phyloP scores from a whole-genome alignment of 2,329 filamentous ascomycete species.

The Sarocladium oryzae region DNA sequence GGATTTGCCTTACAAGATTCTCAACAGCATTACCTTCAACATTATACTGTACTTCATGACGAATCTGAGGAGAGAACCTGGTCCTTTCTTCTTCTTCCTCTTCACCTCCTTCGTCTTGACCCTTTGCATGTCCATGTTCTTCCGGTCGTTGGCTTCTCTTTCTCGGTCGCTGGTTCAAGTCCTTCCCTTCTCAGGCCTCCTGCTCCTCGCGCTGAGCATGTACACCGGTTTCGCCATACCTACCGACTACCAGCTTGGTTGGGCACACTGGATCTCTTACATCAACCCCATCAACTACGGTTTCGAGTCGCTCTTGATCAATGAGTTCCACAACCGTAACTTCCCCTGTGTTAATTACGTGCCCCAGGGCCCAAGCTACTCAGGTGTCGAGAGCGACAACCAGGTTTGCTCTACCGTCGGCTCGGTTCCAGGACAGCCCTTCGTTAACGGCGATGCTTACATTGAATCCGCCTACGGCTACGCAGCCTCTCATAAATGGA shows the following conservation, averaged over 20 bases:
- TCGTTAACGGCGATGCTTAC: conserved; percentile 54
- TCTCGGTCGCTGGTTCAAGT: conserved; percentile 64
- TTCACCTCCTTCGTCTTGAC: conserved; percentile 69
- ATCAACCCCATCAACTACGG: conserved; percentile 73
- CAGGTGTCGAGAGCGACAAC: conserved; percentile 27
- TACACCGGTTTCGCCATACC: conserved; percentile 67
- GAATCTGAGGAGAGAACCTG: conserved; percentile 9
- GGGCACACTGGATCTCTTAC: conserved; percentile 80
- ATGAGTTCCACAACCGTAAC: conserved; percentile 66
- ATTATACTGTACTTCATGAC: conserved; percentile 11
- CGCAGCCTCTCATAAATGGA: conserved; percentile 54
- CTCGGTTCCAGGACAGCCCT: conserved; percentile 42
- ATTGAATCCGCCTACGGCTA: conserved; percentile 51
- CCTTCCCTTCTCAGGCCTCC: conserved; percentile 51
- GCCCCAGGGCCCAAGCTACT: conserved; percentile 27
- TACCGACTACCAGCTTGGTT: conserved; percentile 64
- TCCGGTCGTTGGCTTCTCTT: conserved; percentile 71
- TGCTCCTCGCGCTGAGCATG: conserved; percentile 61
- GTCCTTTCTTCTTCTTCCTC: conserved; percentile 44
- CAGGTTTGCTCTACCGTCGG: conserved; percentile 56
- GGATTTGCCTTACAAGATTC: conserved; percentile 71
- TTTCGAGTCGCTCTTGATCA: conserved; percentile 75
- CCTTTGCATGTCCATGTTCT: conserved; percentile 78
- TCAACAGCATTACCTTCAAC: conserved; percentile 8
- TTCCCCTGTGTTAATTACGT: conserved; percentile 47